Evolutionary conservation across 2,329 filamentous ascomycete genomes (phyloP).

Genomic region (Penicillium sp.): DNA sequence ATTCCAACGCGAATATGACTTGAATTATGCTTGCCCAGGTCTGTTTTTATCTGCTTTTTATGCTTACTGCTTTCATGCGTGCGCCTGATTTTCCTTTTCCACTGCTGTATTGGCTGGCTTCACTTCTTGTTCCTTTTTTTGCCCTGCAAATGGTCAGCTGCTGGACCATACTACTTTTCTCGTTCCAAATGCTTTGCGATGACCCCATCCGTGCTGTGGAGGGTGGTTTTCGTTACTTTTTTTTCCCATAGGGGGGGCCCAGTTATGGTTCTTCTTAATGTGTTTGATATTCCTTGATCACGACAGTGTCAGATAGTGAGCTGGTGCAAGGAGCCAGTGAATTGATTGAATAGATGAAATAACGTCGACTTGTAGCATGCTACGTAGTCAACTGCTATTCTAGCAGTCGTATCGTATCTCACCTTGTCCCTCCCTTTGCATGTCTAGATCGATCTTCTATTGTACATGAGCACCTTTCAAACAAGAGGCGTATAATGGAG

Average conservation of each 20-base stretch:
- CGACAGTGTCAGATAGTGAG: constrained; percentile 4
- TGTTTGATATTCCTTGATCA: constrained; percentile 5
- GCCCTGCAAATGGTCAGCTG: neutral
- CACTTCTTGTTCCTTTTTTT: constrained; percentile 9
- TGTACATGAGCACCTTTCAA: neutral
- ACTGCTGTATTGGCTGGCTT: constrained; percentile 23
- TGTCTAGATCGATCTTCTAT: neutral
- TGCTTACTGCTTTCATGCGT: neutral
- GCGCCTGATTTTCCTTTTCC: constrained; percentile 13
- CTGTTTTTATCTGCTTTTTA: constrained; percentile 4
- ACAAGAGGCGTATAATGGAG: neutral
- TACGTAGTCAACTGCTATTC: no score
- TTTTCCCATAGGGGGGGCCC: neutral
- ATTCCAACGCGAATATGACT: constrained; percentile 21
- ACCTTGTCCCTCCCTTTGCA: neutral
- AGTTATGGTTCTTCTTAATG: neutral
- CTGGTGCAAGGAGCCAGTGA: constrained; percentile 8
- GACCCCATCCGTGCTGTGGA: neutral
- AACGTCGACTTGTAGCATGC: neutral
- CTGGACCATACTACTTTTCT: constrained; percentile 6
- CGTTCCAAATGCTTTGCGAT: neutral
- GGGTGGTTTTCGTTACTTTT: neutral
- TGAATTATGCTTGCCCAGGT: constrained; percentile 16
- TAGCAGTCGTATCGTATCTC: no score
- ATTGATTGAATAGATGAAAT: constrained; percentile 20